Evolutionary conservation across 306 rosid species (phyloP).

Genomic region (Mimosa pudica): DNA sequence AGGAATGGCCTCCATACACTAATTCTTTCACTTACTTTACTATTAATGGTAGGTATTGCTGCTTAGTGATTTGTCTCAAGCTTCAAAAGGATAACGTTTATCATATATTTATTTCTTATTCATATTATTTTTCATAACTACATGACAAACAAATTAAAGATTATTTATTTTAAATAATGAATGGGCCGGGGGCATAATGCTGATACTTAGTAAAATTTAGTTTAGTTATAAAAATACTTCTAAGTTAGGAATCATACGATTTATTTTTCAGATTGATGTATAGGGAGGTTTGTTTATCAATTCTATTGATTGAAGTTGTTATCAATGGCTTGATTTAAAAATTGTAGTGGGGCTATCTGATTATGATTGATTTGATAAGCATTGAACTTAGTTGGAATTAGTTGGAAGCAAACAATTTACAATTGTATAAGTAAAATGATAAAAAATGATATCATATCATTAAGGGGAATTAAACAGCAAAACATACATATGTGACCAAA

Average conservation of each 20-base stretch:
- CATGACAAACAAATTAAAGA: background rate
- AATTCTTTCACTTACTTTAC: background rate
- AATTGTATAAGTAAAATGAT: background rate
- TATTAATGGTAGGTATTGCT: background rate
- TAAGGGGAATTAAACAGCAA: background rate
- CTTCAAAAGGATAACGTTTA: background rate
- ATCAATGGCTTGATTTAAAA: background rate
- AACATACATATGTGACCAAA: background rate
- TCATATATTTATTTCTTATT: background rate
- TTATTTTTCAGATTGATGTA: background rate
- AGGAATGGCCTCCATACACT: background rate
- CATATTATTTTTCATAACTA: background rate
- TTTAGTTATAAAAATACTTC: background rate
- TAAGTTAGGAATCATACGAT: background rate
- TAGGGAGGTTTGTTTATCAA: background rate
- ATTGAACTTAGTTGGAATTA: background rate
- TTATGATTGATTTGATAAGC: constrained; percentile 5
- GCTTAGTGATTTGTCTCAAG: background rate
- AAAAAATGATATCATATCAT: background rate
- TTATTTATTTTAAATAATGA: background rate
- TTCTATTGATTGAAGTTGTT: background rate
- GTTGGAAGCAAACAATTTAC: constrained; percentile 13
- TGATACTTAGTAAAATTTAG: background rate
- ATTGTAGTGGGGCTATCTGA: constrained; percentile 9
- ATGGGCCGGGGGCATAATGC: background rate